These are phyloP conservation scores for Puccinia coronata DNA, from an alignment of 1,284 basidiomycete genomes.

Conservation along the genomic window DNA sequence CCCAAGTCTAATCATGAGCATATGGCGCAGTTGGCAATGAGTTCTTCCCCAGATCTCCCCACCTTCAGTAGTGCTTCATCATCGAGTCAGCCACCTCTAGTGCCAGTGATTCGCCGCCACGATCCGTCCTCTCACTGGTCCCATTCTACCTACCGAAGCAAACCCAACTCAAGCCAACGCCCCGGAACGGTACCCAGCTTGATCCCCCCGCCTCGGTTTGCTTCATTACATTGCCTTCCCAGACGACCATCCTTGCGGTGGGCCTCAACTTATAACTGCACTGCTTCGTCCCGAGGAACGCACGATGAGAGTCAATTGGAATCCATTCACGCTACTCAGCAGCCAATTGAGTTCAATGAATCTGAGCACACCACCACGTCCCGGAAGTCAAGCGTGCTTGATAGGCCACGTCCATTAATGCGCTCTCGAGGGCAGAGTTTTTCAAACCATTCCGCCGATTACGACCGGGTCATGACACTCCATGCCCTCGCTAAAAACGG, in stretches of 20 bases:
- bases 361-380: neutral
- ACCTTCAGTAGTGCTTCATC: neutral
- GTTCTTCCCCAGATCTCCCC: neutral
- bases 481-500: neutral
- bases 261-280: no score
- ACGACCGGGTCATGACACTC: slow-evolving; percentile 4
- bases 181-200: neutral
- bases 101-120: neutral
- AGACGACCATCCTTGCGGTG: neutral
- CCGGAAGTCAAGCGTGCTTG: slow-evolving; percentile 1
- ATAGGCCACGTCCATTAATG: slow-evolving; percentile 18
- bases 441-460: slow-evolving; percentile 12
- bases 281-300: neutral
- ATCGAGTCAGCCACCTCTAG: neutral
- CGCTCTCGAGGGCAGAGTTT: slow-evolving; percentile 11
- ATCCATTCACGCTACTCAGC: neutral
- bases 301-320: neutral
- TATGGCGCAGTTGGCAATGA: neutral
- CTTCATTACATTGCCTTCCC: neutral
- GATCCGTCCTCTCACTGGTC: neutral
- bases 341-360: neutral
- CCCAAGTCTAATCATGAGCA: neutral
- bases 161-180: neutral
- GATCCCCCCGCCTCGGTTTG: slow-evolving; percentile 3
- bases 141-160: neutral